Percentiles rank a stretch among this genome's conserved stretches.
These are phyloP conservation scores for Debaryomyces coudertii DNA, from an alignment of 1,139 yeast species.

Conservation along the genomic window DNA sequence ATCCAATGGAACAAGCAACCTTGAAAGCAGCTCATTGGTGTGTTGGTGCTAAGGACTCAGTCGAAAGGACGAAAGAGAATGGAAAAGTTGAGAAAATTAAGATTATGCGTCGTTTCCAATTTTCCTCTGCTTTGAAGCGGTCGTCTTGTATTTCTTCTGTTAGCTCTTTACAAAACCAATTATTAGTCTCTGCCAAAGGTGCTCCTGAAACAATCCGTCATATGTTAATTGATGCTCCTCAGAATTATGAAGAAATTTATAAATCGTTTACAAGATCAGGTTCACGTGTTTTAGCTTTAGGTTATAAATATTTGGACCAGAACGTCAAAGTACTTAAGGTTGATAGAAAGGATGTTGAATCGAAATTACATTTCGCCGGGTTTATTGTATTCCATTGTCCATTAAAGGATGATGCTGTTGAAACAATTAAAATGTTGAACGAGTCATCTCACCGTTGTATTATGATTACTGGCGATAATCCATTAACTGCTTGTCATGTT, in stretches of 20 bases:
- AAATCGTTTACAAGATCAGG: constrained; percentile 94
- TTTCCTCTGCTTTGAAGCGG: constrained; percentile 93
- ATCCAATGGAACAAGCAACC: constrained; percentile 98
- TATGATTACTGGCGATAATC: constrained; percentile 99
- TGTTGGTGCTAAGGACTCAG: constrained; percentile 73
- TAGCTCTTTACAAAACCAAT: constrained; percentile 51
- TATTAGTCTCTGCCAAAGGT: constrained; percentile 91
- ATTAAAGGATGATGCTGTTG: constrained; percentile 88
- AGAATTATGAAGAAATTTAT: constrained; percentile 79
- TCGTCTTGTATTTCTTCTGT: constrained; percentile 85
- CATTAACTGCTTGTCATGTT: constrained; percentile 97
- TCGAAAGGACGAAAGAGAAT: constrained; percentile 44
- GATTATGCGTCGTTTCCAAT: constrained; percentile 93
- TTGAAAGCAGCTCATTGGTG: constrained; percentile 86
- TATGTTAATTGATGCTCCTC: constrained; percentile 76
- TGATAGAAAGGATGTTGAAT: constrained; percentile 76
- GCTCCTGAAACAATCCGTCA: constrained; percentile 96
- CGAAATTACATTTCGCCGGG: constrained; percentile 79
- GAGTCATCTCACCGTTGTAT: constrained; percentile 94
- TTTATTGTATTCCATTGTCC: constrained; percentile 98
- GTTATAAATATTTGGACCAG: constrained; percentile 71
- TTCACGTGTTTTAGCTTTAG: constrained; percentile 93
- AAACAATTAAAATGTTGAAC: constrained; percentile 87
- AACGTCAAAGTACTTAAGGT: constrained; percentile 54
- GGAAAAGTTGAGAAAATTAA: constrained; percentile 58